phyloP scores from a whole-genome alignment of 768 basidiomycete species.

The Termitomyces sp. region DNA sequence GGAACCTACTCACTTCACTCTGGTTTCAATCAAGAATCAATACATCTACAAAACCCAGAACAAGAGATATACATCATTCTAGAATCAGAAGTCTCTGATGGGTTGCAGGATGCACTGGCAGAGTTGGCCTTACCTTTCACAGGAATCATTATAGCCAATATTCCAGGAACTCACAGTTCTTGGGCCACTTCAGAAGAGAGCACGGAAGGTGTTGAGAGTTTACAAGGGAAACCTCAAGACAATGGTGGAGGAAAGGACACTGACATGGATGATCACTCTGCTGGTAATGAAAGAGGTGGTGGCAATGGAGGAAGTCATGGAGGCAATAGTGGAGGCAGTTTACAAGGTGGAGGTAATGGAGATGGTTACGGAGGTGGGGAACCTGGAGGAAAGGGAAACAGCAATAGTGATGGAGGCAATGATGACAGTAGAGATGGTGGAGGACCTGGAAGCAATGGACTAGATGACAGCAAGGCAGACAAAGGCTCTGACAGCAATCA shows the following conservation, averaged over 20 bases:
- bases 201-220: neutral
- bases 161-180: neutral
- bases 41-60: neutral
- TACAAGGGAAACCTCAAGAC: neutral
- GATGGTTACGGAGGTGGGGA: neutral
- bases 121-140: neutral
- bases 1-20: neutral
- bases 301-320: neutral
- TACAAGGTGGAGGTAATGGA: neutral
- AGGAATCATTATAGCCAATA: neutral
- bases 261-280: too few relatives aligned
- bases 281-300: neutral
- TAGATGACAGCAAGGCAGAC: neutral
- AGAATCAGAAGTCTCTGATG: neutral
- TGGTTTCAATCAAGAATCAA: neutral
- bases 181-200: neutral
- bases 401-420: neutral
- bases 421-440: neutral
- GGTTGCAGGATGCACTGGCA: neutral
- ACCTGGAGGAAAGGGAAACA: neutral
- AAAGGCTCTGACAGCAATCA: neutral
- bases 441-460: neutral
- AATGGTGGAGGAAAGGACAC: neutral
- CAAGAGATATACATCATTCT: neutral
- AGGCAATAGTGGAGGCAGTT: neutral